Conservation (phyloP, 176 grass and related monocot species). For the Themeda triandra region DNA sequence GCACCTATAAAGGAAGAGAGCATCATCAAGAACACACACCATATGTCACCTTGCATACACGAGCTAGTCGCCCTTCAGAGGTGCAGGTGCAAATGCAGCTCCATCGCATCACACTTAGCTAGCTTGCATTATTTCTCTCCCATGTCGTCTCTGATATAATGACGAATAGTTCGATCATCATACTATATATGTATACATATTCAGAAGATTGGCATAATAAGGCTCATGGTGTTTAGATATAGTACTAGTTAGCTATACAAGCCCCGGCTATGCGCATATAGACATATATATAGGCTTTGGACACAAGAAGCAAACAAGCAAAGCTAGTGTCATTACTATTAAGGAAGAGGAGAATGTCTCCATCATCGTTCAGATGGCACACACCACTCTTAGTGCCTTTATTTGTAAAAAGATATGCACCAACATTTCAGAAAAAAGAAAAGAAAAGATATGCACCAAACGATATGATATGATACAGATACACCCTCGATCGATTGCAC, state of each 20-base stretch:
- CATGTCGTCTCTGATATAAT: background rate
- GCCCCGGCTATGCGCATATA: no score
- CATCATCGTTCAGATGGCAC: background rate
- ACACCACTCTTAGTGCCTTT: no score
- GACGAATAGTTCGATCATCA: background rate
- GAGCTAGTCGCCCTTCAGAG: background rate
- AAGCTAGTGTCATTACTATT: background rate
- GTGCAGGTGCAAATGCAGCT: constrained; percentile 52
- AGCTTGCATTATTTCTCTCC: background rate
- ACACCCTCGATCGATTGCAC: background rate
- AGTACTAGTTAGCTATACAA: no score
- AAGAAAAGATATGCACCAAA: no score
- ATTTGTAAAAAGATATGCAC: background rate
- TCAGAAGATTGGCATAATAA: background rate
- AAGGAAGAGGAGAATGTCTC: background rate
- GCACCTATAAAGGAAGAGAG: constrained; percentile 33
- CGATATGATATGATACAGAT: background rate
- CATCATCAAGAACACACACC: background rate
- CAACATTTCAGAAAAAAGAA: background rate
- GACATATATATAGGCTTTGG: background rate
- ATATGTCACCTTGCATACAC: background rate
- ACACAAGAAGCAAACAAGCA: background rate
- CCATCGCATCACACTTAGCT: constrained; percentile 9
- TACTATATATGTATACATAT: background rate
- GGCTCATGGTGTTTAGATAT: background rate